Evolutionary conservation across 2,329 filamentous ascomycete genomes (phyloP), one percentile per base, ranked within the genome.

Genomic region (Monosporascus cannonballus): DNA sequence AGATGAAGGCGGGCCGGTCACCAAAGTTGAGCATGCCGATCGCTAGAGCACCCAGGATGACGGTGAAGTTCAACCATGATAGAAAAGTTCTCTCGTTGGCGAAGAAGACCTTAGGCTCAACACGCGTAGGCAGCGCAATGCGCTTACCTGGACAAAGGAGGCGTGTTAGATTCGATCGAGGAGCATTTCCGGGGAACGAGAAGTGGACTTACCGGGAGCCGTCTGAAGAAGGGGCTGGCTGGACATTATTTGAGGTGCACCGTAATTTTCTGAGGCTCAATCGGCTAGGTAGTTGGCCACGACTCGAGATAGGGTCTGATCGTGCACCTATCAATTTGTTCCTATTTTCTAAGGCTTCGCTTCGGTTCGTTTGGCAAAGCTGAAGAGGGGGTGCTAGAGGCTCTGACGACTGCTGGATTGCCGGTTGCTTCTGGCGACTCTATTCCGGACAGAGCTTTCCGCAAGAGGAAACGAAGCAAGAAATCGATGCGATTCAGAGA

Each of bases 31-130:
- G 85, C 69, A 99, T 91, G 63, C 94, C 94, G 63, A 99, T 90
- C 61, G 94, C 93, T 49, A 99, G 85, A 59, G 94, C 94, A 67
- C 94, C 94, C 56, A 99, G 88, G 73, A 99, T 93, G 68, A 99
- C 92, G 71, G 92, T 96, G 80, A 97, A 97, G 82, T 99, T 99
- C 68, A 99, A 89, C 94, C 94, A 99, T 73, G 91, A 96, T 67
- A 99, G 85, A 72, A 99, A 99, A 58, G 94, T 99, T 59, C 94
- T 90, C 77, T 99, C 94, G 80, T 99, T 99, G 75, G 94, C 94
- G 80, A 99, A 99, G 84, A 97, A 99, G 78, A 99, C 94, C 76
- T 99, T 99, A 65, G 94, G 94, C 74, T 99, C 94, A 73, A 99
- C 93, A 62, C 94, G 91, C 55, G 93, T 96, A 53, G 94, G 94